Percentiles rank a stretch among this genome's conserved stretches.
Conservation (phyloP, 208 protist genomes). For the Herpetomonas tarakana region DNA sequence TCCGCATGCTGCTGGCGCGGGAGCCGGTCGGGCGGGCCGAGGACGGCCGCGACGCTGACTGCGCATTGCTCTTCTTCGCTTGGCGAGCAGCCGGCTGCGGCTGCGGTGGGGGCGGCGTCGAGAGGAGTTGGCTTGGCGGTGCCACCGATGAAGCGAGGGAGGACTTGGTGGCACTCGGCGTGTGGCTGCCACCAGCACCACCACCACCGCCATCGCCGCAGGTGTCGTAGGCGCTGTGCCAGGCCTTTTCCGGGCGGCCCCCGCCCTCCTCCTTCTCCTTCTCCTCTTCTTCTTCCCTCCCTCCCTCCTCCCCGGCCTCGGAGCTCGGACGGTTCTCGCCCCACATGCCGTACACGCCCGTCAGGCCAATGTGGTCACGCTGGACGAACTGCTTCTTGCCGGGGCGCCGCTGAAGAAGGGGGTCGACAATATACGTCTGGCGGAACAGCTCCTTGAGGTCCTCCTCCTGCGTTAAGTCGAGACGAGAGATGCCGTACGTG, state of each 20-base stretch:
- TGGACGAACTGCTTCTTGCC: constrained; percentile 41
- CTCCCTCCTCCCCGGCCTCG: constrained; percentile 12
- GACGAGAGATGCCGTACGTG: constrained; percentile 14
- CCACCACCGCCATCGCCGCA: background rate
- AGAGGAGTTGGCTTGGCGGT: constrained; percentile 6
- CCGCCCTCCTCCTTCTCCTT: background rate
- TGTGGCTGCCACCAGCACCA: background rate
- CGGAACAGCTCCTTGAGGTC: constrained; percentile 56
- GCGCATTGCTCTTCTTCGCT: constrained; percentile 5
- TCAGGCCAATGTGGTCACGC: constrained; percentile 33
- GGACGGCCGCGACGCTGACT: background rate
- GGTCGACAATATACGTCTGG: constrained; percentile 58
- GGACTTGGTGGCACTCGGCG: background rate
- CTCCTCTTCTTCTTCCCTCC: too few relatives aligned
- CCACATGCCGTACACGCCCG: constrained; percentile 38
- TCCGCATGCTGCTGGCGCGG: background rate
- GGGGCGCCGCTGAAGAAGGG: constrained; percentile 31
- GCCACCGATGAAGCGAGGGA: constrained; percentile 12
- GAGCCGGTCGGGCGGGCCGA: background rate
- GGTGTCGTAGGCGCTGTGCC: background rate
- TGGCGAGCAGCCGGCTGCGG: constrained; percentile 7
- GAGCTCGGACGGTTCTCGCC: constrained; percentile 16
- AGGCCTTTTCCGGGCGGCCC: background rate
- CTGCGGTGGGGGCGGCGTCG: background rate
- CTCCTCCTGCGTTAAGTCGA: constrained; percentile 56